Evolutionary conservation across 2,329 filamentous ascomycete genomes (phyloP).

Genomic region (Arachnomyces sp.): DNA sequence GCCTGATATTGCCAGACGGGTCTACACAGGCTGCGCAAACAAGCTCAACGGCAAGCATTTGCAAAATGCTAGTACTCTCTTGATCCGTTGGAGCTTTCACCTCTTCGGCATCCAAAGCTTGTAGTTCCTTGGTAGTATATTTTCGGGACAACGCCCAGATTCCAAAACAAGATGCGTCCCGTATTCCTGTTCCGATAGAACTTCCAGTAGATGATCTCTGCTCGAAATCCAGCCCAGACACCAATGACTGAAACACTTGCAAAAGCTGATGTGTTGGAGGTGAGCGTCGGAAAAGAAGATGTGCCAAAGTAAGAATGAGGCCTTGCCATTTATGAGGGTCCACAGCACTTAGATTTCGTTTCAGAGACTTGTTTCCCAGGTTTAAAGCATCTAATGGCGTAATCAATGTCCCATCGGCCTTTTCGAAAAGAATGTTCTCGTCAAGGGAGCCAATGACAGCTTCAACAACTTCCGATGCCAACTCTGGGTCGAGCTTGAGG

Average conservation of each 20-base stretch:
- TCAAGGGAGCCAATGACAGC: constrained; percentile 66
- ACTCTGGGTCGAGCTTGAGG: constrained; percentile 66
- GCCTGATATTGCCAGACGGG: constrained; percentile 83
- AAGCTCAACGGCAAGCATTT: constrained; percentile 72
- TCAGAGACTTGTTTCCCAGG: constrained; percentile 31
- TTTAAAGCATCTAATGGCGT: constrained; percentile 26
- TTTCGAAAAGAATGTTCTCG: constrained; percentile 55
- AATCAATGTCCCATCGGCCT: constrained; percentile 33
- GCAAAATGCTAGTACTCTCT: constrained; percentile 48
- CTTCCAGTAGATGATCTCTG: constrained; percentile 78
- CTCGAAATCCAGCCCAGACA: constrained; percentile 79
- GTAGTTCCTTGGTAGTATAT: constrained; percentile 72
- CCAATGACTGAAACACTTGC: constrained; percentile 66
- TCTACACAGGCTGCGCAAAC: constrained; percentile 78
- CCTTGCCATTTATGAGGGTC: constrained; percentile 88
- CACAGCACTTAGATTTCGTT: constrained; percentile 61
- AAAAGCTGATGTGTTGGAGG: constrained; percentile 64
- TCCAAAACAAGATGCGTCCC: constrained; percentile 92
- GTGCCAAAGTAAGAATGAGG: constrained; percentile 75
- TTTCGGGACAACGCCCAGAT: constrained; percentile 87
- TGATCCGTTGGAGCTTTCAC: constrained; percentile 24
- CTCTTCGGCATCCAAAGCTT: constrained; percentile 45
- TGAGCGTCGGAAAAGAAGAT: constrained; percentile 77
- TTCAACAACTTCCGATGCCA: constrained; percentile 81
- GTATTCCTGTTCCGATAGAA: constrained; percentile 79